Percentiles rank a stretch among this genome's conserved stretches.
Conservation (phyloP, 257 asterid genomes). For the Nicotiana knightiana region DNA sequence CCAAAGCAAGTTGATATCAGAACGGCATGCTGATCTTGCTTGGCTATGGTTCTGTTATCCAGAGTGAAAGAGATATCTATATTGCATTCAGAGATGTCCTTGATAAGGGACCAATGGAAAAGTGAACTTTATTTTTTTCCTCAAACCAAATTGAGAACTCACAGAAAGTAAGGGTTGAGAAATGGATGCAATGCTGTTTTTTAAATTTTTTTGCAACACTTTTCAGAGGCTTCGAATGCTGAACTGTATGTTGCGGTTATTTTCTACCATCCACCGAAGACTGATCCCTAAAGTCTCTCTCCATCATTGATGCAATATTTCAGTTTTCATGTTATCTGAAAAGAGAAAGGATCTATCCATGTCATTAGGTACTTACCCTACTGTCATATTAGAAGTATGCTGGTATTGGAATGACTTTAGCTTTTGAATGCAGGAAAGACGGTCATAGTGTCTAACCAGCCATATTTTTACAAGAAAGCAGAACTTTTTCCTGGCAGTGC, state of each 20-base stretch:
- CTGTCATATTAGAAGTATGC: not conserved
- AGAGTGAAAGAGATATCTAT: not conserved
- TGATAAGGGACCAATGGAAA: not conserved
- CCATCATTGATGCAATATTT: not conserved
- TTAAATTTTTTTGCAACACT: not conserved
- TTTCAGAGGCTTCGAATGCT: not conserved
- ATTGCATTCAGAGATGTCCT: not conserved
- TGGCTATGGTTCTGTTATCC: not conserved
- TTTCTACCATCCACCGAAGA: not conserved
- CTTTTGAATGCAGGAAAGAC: slow-evolving; percentile 65
- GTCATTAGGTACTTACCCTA: not conserved
- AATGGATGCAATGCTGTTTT: not conserved
- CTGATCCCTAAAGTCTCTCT: not conserved
- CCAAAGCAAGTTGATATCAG: not conserved
- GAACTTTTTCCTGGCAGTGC: slow-evolving; percentile 94
- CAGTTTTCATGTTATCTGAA: not conserved
- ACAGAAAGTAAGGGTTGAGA: not conserved
- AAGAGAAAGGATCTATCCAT: not conserved
- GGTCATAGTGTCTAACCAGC: slow-evolving; percentile 87
- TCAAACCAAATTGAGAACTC: not conserved
- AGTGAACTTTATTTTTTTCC: not conserved
- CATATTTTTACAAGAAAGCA: slow-evolving; percentile 89
- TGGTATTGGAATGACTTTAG: not conserved
- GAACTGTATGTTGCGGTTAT: not conserved
- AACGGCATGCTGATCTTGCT: not conserved